These are phyloP conservation scores for Volvox africanus DNA, from an alignment of 139 green algal genomes.

Conservation along the genomic window DNA sequence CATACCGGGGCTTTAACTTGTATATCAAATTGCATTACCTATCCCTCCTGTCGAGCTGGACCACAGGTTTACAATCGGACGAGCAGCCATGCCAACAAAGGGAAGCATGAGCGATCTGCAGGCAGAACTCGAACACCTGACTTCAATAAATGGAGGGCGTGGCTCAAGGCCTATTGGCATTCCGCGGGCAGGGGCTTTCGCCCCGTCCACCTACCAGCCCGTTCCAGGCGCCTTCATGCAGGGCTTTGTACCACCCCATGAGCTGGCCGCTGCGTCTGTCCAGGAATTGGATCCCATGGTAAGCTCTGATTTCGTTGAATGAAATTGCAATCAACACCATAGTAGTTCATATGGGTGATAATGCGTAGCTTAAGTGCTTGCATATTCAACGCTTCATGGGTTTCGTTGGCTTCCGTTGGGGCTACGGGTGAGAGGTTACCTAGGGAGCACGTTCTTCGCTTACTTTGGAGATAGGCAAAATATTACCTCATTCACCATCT, in stretches of 20 bases:
- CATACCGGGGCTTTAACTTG: no score
- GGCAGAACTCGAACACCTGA: conserved; percentile 13
- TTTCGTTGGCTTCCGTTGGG: no score
- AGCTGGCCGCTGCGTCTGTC: not conserved
- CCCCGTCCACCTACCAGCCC: conserved; percentile 6
- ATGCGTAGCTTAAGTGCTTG: no score
- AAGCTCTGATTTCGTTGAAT: not conserved
- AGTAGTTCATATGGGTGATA: no score
- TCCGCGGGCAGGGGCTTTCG: not conserved
- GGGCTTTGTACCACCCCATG: conserved; percentile 35
- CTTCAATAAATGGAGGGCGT: not conserved
- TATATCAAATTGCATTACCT: no score
- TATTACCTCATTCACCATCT: no score
- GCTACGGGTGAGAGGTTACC: no score
- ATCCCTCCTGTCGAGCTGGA: not conserved
- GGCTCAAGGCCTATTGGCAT: conserved; percentile 37
- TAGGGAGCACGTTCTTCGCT: no score
- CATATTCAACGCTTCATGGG: no score
- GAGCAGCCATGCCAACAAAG: not conserved
- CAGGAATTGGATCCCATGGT: conserved; percentile 24
- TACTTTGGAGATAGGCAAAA: no score
- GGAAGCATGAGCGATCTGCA: not conserved
- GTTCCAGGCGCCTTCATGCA: conserved; percentile 24
- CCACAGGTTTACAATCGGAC: conserved; percentile 27
- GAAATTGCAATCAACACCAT: no score